Percentiles rank a stretch among this genome's conserved stretches.
Evolutionary conservation across 2,329 filamentous ascomycete genomes (phyloP).

Genomic region (Diaporthe sp.): DNA sequence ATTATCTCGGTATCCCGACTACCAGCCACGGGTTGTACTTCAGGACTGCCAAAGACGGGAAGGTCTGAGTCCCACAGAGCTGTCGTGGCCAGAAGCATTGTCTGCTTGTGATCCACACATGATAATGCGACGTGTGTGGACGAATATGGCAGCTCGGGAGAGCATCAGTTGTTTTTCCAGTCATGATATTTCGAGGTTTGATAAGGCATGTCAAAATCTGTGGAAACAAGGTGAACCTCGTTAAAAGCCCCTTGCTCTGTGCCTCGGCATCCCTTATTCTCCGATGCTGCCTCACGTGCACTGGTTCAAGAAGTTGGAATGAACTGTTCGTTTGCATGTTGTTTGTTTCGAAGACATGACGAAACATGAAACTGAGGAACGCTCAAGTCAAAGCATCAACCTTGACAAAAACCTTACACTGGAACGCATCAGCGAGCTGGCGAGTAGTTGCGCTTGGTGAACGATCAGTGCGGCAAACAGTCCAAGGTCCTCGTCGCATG

Average conservation of each 20-base stretch:
- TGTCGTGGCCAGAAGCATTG: background rate
- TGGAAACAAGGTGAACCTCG: background rate
- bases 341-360: background rate
- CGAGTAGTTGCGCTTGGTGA: too few relatives aligned
- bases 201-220: background rate
- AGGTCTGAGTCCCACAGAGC: constrained; percentile 1
- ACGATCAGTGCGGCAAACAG: background rate
- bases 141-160: constrained; percentile 24
- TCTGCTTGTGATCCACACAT: background rate
- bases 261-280: background rate
- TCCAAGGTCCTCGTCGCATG: background rate
- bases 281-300: background rate
- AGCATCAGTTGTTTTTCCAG: background rate
- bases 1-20: constrained; percentile 1
- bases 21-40: background rate
- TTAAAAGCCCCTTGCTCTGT: background rate
- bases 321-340: background rate
- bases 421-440: background rate
- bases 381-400: background rate
- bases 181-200: background rate
- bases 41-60: constrained; percentile 19
- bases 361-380: background rate
- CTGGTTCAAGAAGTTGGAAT: background rate
- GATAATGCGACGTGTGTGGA: background rate
- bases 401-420: background rate